These are phyloP conservation scores for Dendrobium huoshanense DNA, from an alignment of 106 monocot species.

Conservation along the genomic window DNA sequence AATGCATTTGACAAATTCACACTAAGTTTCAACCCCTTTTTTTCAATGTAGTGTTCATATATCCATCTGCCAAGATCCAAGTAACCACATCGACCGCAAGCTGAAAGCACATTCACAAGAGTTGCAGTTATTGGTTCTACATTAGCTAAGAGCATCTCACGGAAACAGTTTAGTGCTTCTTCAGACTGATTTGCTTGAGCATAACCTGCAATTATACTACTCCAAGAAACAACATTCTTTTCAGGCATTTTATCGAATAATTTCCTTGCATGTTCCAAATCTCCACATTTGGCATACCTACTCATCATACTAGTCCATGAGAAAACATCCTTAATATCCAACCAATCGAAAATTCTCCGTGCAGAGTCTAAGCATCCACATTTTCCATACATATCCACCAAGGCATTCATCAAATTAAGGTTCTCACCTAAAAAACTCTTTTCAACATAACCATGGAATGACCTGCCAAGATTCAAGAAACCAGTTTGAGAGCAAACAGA, in stretches of 20 bases:
- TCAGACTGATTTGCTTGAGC: conserved; percentile 38
- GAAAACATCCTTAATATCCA: conserved; percentile 50
- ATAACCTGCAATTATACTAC: conserved; percentile 57
- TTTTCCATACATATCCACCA: conserved; percentile 74
- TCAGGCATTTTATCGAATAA: conserved; percentile 52
- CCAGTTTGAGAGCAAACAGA: conserved; percentile 50
- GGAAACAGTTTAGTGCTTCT: conserved; percentile 43
- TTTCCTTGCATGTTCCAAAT: conserved; percentile 29
- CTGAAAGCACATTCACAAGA: conserved; percentile 54
- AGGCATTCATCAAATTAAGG: conserved; percentile 45
- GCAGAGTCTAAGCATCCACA: conserved; percentile 44
- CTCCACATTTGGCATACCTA: conserved; percentile 44
- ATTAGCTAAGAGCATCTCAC: conserved; percentile 29
- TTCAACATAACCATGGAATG: conserved; percentile 28
- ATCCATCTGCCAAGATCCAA: conserved; percentile 58
- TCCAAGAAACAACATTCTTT: conserved; percentile 67
- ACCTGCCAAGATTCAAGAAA: conserved; percentile 26
- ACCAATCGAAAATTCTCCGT: conserved; percentile 41
- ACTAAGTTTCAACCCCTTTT: conserved; percentile 23
- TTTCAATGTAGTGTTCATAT: conserved; percentile 26
- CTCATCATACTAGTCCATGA: conserved; percentile 69
- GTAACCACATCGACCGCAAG: conserved; percentile 45
- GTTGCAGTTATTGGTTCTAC: conserved; percentile 62
- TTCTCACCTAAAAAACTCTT: conserved; percentile 10
- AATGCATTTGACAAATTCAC: conserved; percentile 54